Percentiles rank a stretch among this genome's conserved stretches.
Evolutionary conservation across 2,329 filamentous ascomycete species (phyloP).

Genomic region (Neopestalotiopsis sp.): DNA sequence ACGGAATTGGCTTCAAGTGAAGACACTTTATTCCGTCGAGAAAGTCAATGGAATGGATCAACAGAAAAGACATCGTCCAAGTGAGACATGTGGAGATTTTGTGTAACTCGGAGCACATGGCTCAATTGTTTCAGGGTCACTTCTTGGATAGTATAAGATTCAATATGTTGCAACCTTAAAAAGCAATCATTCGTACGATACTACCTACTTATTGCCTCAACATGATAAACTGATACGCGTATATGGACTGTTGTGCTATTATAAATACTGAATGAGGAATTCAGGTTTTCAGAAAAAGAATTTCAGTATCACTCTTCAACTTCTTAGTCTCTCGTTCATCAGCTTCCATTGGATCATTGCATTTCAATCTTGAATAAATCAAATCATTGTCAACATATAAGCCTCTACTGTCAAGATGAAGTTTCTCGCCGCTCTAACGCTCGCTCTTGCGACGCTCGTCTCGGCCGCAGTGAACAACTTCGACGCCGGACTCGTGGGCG

Average conservation of each 20-base stretch:
- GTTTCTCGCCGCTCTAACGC: not conserved
- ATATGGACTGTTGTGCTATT: not conserved
- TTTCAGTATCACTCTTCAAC: not conserved
- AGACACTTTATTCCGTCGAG: not conserved
- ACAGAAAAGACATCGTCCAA: not conserved
- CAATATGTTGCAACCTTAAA: slow-evolving; percentile 8
- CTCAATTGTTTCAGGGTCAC: not conserved
- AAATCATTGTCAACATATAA: too few relatives aligned
- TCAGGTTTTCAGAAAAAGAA: not conserved
- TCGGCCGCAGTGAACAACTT: not conserved
- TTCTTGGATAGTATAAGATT: slow-evolving; percentile 1
- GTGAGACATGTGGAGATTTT: not conserved
- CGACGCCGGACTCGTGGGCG: not conserved
- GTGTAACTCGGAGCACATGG: not conserved
- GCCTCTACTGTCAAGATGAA: not conserved
- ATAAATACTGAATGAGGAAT: not conserved
- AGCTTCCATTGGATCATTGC: not conserved
- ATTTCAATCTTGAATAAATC: too few relatives aligned
- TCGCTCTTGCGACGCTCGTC: not conserved
- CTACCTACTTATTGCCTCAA: not conserved
- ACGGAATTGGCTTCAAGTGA: not conserved
- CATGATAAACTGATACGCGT: not conserved
- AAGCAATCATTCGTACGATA: not conserved
- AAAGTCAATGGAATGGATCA: not conserved
- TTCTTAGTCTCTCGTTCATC: not conserved